Base-by-base conservation (phyloP, 2,329 filamentous ascomycete species). In the Ceratocystis alfenasii region DNA sequence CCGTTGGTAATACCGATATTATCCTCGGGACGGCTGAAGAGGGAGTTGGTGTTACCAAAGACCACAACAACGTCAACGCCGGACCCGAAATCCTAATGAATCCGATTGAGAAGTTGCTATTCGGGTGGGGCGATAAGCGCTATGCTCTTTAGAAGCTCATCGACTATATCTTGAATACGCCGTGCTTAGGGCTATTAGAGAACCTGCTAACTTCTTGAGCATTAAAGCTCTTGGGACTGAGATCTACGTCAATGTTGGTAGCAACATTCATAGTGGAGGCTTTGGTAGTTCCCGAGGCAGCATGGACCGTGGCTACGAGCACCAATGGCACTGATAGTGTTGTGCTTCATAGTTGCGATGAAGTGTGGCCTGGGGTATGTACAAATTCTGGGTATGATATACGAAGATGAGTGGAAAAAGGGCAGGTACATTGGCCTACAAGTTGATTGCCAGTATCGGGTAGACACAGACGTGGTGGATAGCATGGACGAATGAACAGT, bases 121-220 rank as follows among this genome's bases (percentile, higher is more conserved):
- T 30, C 20, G 17, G 59, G 28, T 5, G 28, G 28, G 28, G 28
- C 5, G 22, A 25, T 6, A n/a, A 10, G 28, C 10, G 22, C 20
- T 28, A 10, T 15, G 12, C 25, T 20, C 12, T 10, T 55, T 10
- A 22, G 50, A 15, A 28, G 65, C 68, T 33, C 68, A 80, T 79
- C 76, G 87, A 85, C 72, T 88, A 85, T 15, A 86, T 75, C 69
- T 88, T 79, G 71, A 87, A 83, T 33, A 88, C 74, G 69, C 85
- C 83, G 74, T 83, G 85, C 65, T 74, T 78, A 66, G 84, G 81
- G 70, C 81, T 69, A 3, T 80, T 75, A 70, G 88, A 83, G 63
- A 80, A 76, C 3, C 76, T 71, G 0, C 85, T 85, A 62, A 87
- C 85, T 30, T 74, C 72, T 8, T 75, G 75, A 0, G 83, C 81